Base-by-base conservation (phyloP, 352 stramenopile genomes). In the Peronospora destructor region DNA sequence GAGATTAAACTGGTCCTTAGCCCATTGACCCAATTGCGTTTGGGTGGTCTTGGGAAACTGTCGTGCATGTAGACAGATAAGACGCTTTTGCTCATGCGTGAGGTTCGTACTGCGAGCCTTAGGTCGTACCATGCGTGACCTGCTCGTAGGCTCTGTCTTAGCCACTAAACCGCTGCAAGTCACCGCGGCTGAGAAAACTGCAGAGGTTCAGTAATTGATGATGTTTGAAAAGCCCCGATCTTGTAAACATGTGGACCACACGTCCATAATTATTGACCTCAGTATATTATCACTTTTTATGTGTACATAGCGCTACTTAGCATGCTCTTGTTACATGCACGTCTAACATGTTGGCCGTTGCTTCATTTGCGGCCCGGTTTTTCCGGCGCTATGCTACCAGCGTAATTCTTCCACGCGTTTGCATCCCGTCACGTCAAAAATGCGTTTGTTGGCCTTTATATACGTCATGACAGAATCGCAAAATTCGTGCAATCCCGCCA, bases 41-140 rank as follows among this genome's bases (percentile, higher is more conserved):
- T 91, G 80, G 41, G 80, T 88, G 12, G 60, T 65, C 52, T 75
- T 86, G 46, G 80, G 80, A 49, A 85, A 73, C 57, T 85, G 73
- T 55, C 75, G 73, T 47, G 71, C 66, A 47, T 87, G 76, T 33
- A 87, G 59, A 47, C 80, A 91, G 59, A 91, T 89, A 32, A 81
- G 57, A 0, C 76, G 78, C 64, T 87, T 87, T 64, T 91, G 80
- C 53, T 87, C 75, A 57, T 87, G 76, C 53, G 80, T 91, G 30
- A 91, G 72, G 66, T 91, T 91, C 37, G 69, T 69, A 51, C 69
- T 84, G 59, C 73, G 72, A 16, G 68, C 45, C 53, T 78, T 82
- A 17, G 56, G 47, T 37, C 45, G 49, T 35, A 23, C 23, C 53
- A 59, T 56, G 38, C 10, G 13, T 47, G 21, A 29, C 25, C 14